Evolutionary conservation across 225 moss, liverwort and hornwort genomes (phyloP).

Genomic region (Marchantia paleacea): DNA sequence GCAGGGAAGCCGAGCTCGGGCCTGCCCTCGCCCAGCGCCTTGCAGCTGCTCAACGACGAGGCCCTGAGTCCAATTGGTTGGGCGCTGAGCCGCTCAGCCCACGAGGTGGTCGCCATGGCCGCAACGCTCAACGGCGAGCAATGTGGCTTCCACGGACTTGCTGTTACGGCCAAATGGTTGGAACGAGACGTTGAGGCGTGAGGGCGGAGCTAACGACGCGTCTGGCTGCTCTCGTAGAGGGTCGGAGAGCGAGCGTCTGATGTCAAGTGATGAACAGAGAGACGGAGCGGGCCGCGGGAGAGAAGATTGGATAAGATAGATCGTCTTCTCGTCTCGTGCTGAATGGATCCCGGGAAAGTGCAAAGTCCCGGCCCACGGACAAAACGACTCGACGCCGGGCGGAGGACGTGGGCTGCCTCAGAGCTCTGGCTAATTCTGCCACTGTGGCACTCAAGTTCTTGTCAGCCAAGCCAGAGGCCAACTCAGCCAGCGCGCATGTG

Average conservation of each 20-base stretch:
- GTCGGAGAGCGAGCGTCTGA: neutral
- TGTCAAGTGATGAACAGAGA: neutral
- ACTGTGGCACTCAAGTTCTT: neutral
- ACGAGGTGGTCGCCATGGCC: conserved; percentile 44
- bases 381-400: neutral
- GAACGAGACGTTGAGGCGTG: too few relatives aligned
- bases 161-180: too few relatives aligned
- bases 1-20: conserved; percentile 12
- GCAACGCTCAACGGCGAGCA: neutral
- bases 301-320: conserved; percentile 17
- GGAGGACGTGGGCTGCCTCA: neutral
- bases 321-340: too few relatives aligned
- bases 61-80: conserved; percentile 19
- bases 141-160: too few relatives aligned
- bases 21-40: conserved; percentile 3
- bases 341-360: conserved; percentile 17
- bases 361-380: neutral
- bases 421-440: conserved; percentile 13
- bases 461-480: neutral
- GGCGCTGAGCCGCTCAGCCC: conserved; percentile 31
- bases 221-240: neutral
- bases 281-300: neutral
- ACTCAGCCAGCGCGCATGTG: neutral
- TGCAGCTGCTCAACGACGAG: conserved; percentile 2
- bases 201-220: too few relatives aligned